Conservation (phyloP, 345 rosid species). For the Eutrema heterophyllum region DNA sequence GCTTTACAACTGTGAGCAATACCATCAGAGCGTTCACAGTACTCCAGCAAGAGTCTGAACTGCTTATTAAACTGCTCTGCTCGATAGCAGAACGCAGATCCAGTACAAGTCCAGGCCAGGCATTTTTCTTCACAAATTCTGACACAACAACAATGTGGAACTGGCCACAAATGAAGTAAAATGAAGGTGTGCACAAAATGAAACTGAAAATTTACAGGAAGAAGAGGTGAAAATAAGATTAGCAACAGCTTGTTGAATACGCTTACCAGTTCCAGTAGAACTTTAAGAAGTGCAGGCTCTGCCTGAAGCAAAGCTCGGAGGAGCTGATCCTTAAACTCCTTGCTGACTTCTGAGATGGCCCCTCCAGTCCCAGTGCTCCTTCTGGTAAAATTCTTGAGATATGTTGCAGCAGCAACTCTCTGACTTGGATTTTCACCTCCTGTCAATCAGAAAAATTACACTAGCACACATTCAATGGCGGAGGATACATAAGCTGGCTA, state of each 20-base stretch:
- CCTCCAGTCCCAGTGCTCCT: slow-evolving; percentile 35
- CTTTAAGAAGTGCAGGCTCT: slow-evolving; percentile 62
- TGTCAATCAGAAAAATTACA: slow-evolving; percentile 9
- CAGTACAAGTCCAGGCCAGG: slow-evolving; percentile 78
- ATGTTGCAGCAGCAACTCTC: slow-evolving; percentile 71
- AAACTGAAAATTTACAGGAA: neutral
- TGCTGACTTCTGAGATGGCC: slow-evolving; percentile 40
- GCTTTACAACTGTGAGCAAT: slow-evolving; percentile 65
- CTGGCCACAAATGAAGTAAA: slow-evolving; percentile 37
- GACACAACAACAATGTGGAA: slow-evolving; percentile 51
- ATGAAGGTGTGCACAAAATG: neutral
- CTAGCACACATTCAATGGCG: neutral
- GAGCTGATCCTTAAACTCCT: slow-evolving; percentile 74
- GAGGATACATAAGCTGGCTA: neutral
- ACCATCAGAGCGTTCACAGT: slow-evolving; percentile 55
- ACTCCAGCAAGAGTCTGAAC: slow-evolving; percentile 41
- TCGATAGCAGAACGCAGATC: slow-evolving; percentile 57
- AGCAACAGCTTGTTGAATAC: neutral
- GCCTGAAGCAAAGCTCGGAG: slow-evolving; percentile 56
- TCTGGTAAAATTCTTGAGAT: slow-evolving; percentile 65
- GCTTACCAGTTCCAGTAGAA: slow-evolving; percentile 68
- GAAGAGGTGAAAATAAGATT: neutral
- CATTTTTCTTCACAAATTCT: slow-evolving; percentile 63
- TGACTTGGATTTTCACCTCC: slow-evolving; percentile 62
- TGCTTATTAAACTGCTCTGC: slow-evolving; percentile 45